Evolutionary conservation across 177 flowering plant genomes (phyloP), one percentile per base, ranked within the genome.

Genomic region (Vitis hybrid): DNA sequence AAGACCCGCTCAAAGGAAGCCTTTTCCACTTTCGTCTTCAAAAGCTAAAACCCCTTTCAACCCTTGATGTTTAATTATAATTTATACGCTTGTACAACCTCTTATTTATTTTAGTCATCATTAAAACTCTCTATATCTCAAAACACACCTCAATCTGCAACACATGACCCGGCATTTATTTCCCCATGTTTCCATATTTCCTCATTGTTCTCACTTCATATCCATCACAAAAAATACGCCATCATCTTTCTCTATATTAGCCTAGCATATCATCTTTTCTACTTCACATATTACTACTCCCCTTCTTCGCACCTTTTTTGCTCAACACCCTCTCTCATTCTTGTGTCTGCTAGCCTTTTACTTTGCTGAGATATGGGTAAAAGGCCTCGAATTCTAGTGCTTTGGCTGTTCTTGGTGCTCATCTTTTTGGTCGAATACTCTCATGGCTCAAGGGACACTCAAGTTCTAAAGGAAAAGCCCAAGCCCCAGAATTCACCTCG

Each of bases 131-230:
- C 58, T 2, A 56, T 45, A 69, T 17, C 68, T 8, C 26, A 69
- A 52, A 14, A 30, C 30, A 15, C 69, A 56, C 8, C 26, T 34
- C 58, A 30, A 62, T 52, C 66, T 10, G 14, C 13, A 70, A 55
- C 62, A 72, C 65, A 73, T 64, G 71, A 68, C 72, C 70, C 78
- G 14, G 62, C 75, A 76, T 76, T 76, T 65, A 77, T 34, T 77
- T 68, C 67, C 60, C 72, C 73, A 68, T 76, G 74, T 75, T 72
- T 70, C 77, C 69, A 14, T 72, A 52, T 66, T 64, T 50, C 70
- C 77, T 69, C 66, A 26, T 21, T 68, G 54, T 54, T 17, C 18
- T 26, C 45, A 14, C 60, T 69, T 12, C 52, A 45, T 45, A 66
- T 58, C 34, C 56, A 50, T 52, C 45, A 40, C 45, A 12, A 23